These are phyloP conservation scores for Aspergillus uvarum DNA, from an alignment of 2,329 filamentous ascomycete species.

Conservation along the genomic window DNA sequence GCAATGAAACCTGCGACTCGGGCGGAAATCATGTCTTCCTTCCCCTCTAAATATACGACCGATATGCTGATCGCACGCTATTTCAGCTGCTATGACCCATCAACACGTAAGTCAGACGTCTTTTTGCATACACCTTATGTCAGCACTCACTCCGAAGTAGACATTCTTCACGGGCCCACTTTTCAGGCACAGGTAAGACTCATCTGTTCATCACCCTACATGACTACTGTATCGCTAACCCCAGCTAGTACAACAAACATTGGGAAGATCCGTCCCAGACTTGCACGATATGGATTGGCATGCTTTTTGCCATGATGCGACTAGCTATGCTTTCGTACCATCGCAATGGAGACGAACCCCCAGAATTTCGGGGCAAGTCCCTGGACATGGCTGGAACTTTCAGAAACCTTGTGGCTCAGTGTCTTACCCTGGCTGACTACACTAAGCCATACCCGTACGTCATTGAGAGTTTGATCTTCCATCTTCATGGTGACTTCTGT, in stretches of 20 bases:
- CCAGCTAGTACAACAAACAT: slow-evolving; percentile 58
- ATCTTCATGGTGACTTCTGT: slow-evolving; percentile 62
- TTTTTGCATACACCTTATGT: neutral
- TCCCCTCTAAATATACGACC: slow-evolving; percentile 80
- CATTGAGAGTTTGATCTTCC: slow-evolving; percentile 62
- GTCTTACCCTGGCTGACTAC: slow-evolving; percentile 62
- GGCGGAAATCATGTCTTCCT: slow-evolving; percentile 71
- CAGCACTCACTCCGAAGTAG: slow-evolving; percentile 31
- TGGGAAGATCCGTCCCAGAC: slow-evolving; percentile 60
- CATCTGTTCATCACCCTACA: neutral
- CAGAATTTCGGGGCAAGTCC: slow-evolving; percentile 60
- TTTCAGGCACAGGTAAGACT: slow-evolving; percentile 69
- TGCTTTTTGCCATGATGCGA: slow-evolving; percentile 65
- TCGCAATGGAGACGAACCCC: slow-evolving; percentile 61
- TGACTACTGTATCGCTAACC: slow-evolving; percentile 7
- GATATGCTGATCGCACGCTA: slow-evolving; percentile 83
- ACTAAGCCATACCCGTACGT: slow-evolving; percentile 60
- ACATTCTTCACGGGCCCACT: slow-evolving; percentile 77
- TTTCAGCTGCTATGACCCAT: slow-evolving; percentile 76
- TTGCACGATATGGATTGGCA: slow-evolving; percentile 60
- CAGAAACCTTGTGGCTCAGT: slow-evolving; percentile 61
- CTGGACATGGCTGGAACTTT: slow-evolving; percentile 47
- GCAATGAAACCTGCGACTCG: slow-evolving; percentile 68
- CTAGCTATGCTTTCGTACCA: slow-evolving; percentile 63
- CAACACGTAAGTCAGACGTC: slow-evolving; percentile 52